A percentile compares a stretch with the other conserved stretches of the same genome.
Evolutionary conservation across 345 rosid species (phyloP).

Genomic region (Anastatica hierochuntica): DNA sequence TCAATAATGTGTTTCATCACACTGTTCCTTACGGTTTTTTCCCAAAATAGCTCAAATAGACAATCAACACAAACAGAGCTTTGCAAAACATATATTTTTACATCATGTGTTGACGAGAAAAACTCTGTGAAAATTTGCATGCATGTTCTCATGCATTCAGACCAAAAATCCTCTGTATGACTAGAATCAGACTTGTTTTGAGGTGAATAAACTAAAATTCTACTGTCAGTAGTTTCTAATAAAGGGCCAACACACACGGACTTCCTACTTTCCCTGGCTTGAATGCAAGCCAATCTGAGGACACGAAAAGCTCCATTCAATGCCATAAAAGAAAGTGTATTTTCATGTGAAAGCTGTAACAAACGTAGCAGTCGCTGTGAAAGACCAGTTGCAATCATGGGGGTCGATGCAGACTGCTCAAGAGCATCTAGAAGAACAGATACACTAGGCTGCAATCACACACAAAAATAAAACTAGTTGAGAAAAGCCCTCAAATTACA

Average conservation of each 20-base stretch:
- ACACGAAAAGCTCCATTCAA: constrained; percentile 63
- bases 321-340: constrained; percentile 56
- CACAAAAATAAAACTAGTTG: neutral
- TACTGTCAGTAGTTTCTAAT: constrained; percentile 21
- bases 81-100: constrained; percentile 47
- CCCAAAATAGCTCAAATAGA: constrained; percentile 91
- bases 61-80: constrained; percentile 56
- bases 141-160: constrained; percentile 51
- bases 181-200: constrained; percentile 27
- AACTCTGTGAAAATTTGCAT: constrained; percentile 53
- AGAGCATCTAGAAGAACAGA: constrained; percentile 80
- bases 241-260: constrained; percentile 18
- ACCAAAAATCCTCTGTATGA: constrained; percentile 37
- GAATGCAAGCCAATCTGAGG: constrained; percentile 67
- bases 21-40: constrained; percentile 47
- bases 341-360: constrained; percentile 57
- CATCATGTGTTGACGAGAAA: constrained; percentile 48
- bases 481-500: neutral
- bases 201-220: constrained; percentile 22
- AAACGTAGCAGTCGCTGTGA: constrained; percentile 57
- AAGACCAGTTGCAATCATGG: constrained; percentile 52
- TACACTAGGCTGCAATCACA: constrained; percentile 60
- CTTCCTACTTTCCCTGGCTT: constrained; percentile 55
- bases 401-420: constrained; percentile 68
- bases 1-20: constrained; percentile 59